A percentile compares a stretch with the other conserved stretches of the same genome.
These are phyloP conservation scores for Cudoniella acicularis DNA, from an alignment of 495 filamentous ascomycete genomes.

Conservation along the genomic window DNA sequence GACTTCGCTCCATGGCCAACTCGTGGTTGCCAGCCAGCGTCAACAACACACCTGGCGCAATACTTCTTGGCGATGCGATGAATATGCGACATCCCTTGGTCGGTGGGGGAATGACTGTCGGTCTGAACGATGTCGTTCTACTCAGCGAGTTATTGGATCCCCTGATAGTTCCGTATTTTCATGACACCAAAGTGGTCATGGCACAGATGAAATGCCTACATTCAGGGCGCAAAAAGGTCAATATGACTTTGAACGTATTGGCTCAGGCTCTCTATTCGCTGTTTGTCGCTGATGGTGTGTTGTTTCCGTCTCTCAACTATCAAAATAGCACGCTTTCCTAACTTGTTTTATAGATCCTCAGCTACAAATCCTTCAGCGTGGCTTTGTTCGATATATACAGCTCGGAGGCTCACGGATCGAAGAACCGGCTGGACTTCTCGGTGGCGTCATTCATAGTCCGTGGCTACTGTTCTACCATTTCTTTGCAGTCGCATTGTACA, in stretches of 20 bases:
- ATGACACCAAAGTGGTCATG: slow-evolving; percentile 56
- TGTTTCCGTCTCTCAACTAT: slow-evolving; percentile 50
- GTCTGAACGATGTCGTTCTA: slow-evolving; percentile 69
- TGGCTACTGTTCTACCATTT: slow-evolving; percentile 83
- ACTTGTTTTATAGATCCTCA: not conserved
- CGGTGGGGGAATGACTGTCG: slow-evolving; percentile 80
- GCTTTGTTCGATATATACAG: slow-evolving; percentile 90
- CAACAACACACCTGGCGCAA: slow-evolving; percentile 64
- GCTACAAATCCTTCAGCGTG: slow-evolving; percentile 58
- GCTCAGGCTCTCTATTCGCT: slow-evolving; percentile 84
- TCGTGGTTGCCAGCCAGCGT: slow-evolving; percentile 73
- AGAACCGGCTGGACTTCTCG: slow-evolving; percentile 76
- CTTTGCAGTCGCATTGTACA: slow-evolving; percentile 74
- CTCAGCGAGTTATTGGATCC: slow-evolving; percentile 60
- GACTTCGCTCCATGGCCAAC: slow-evolving; percentile 81
- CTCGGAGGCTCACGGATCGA: slow-evolving; percentile 61
- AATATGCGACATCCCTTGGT: slow-evolving; percentile 84
- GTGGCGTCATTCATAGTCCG: slow-evolving; percentile 72
- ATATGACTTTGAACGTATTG: slow-evolving; percentile 86
- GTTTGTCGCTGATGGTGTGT: slow-evolving; percentile 76
- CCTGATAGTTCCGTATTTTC: slow-evolving; percentile 56
- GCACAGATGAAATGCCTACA: slow-evolving; percentile 71
- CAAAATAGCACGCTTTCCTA: not conserved
- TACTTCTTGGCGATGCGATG: slow-evolving; percentile 76
- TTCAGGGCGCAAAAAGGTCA: slow-evolving; percentile 74